Percentiles rank a stretch among this genome's conserved stretches.
Evolutionary conservation across 768 basidiomycete species (phyloP).

Genomic region (Mrakia blollopis): DNA sequence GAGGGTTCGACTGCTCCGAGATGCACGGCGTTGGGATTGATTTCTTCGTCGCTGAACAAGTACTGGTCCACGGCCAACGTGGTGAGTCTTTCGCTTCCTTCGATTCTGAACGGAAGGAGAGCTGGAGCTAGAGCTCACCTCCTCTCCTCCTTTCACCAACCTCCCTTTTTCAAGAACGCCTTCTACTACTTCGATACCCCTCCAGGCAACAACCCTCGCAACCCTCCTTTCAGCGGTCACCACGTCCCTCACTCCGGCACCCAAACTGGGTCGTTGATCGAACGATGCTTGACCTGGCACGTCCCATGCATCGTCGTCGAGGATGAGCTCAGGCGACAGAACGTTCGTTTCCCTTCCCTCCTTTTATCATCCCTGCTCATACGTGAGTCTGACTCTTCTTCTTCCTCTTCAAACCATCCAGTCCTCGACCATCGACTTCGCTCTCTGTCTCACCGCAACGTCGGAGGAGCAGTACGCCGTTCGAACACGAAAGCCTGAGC

Average conservation of each 20-base stretch:
- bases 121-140: background rate
- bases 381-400: background rate
- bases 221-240: slow-evolving; percentile 74
- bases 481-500: slow-evolving; percentile 60
- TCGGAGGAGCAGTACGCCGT: slow-evolving; percentile 69
- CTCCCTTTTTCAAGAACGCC: slow-evolving; percentile 34
- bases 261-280: slow-evolving; percentile 78
- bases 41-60: slow-evolving; percentile 67
- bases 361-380: background rate
- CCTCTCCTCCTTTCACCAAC: no score
- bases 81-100: slow-evolving; percentile 35
- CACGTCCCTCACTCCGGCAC: slow-evolving; percentile 60
- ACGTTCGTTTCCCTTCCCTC: slow-evolving; percentile 51
- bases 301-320: slow-evolving; percentile 79
- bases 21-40: slow-evolving; percentile 79
- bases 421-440: slow-evolving; percentile 97
- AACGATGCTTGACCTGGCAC: slow-evolving; percentile 83
- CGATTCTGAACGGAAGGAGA: background rate
- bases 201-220: slow-evolving; percentile 45
- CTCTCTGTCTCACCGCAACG: slow-evolving; percentile 87
- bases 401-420: slow-evolving; percentile 41
- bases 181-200: slow-evolving; percentile 47
- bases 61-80: slow-evolving; percentile 80
- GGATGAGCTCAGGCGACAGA: slow-evolving; percentile 91
- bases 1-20: slow-evolving; percentile 91